These are phyloP conservation scores for Dictyostelium firmibasis DNA, from an alignment of 78 protist genomes.

Conservation along the genomic window DNA sequence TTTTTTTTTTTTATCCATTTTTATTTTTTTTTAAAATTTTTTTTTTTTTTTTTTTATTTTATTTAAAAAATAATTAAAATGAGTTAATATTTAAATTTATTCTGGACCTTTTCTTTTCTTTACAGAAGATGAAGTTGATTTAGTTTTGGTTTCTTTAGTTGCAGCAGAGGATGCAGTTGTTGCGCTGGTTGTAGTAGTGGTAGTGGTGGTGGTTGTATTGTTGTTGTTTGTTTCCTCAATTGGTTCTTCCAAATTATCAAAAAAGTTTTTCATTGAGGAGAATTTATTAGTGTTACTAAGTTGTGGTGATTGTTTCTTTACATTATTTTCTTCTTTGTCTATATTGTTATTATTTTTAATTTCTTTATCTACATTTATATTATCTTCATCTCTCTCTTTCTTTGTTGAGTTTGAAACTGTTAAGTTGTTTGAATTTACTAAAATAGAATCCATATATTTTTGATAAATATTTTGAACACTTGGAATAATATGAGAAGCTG, in stretches of 20 bases:
- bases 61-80: neutral
- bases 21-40: neutral
- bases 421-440: neutral
- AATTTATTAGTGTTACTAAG: neutral
- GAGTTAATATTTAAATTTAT: neutral
- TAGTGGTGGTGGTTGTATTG: neutral
- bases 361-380: neutral
- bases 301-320: neutral
- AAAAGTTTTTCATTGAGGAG: constrained; percentile 40
- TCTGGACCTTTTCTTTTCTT: constrained; percentile 4
- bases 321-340: neutral
- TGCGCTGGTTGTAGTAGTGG: neutral
- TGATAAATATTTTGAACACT: constrained; percentile 55
- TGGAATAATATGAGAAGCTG: constrained; percentile 78
- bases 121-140: neutral
- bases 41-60: neutral
- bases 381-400: neutral
- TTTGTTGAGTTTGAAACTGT: neutral
- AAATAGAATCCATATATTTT: constrained; percentile 61
- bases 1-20: neutral
- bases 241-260: constrained; percentile 9
- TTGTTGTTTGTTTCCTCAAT: neutral
- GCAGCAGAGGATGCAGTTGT: neutral
- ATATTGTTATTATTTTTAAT: neutral
- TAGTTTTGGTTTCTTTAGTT: neutral